Evolutionary conservation across 768 basidiomycete species (phyloP), one percentile per base, ranked within the genome.

Genomic region (Pisolithus marmoratus): DNA sequence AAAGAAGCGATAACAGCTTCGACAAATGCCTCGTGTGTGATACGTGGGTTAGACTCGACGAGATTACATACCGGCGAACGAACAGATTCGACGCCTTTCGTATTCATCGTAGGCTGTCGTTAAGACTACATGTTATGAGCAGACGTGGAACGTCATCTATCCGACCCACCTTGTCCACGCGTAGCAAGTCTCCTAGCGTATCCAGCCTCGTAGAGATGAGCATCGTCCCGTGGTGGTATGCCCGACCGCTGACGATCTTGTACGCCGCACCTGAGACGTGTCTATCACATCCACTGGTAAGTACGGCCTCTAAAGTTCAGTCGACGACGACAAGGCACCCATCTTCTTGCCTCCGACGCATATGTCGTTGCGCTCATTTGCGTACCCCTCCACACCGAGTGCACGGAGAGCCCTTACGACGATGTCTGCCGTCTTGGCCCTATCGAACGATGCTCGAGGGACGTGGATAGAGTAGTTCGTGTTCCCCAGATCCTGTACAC

Each of bases 191-290:
- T 0, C 90, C 87, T 8, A 99, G 72, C 6, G 80, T 76, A 31
- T 78, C 73, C 26, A 97, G 76, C 43, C 77, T 71, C 3, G 93
- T 92, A 8, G 90, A 85, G 20, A 98, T 87, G 24, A 99, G 80
- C 96, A 99, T 99, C 15, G 96, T 99, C 0, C 96, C 96, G 60
- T 99, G 96, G 60, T 98, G 95, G 70, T 97, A 98, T 7, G 94
- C 93, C 26, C 96, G 77, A 48, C 83, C 82, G 58, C 83, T 88
- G 41, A 87, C 85, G 50, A 99, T 90, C 71, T 96, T 97, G 73
- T 96, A 99, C 11, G 96, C 96, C 8, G 94, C 97, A 38, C 96
- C 96, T 44, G 95, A 98, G 55, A 97, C 86, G 92, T 98, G 65
- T 53, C 52, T 52, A 59, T 51, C 14, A 60, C 41, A 38, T 42